These are phyloP conservation scores for Moesziomyces parantarcticus DNA, from an alignment of 1,284 basidiomycete species.

Conservation along the genomic window DNA sequence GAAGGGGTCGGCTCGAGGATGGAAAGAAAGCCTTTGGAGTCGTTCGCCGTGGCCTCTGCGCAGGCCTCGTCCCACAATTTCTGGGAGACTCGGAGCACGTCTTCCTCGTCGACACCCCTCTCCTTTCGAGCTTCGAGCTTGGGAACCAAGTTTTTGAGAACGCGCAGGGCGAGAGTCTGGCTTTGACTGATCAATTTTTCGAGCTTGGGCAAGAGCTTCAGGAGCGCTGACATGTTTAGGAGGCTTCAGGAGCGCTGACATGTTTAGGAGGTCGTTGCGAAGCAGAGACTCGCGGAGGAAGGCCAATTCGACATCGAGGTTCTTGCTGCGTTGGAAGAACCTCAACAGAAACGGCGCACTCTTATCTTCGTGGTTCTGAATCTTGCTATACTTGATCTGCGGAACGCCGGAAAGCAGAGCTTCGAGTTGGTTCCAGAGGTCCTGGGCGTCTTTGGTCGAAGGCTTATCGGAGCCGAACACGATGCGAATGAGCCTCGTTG, in stretches of 20 bases:
- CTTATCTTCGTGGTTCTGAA: slow-evolving; percentile 9
- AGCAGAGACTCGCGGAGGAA: slow-evolving; percentile 31
- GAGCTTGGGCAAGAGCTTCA: slow-evolving; percentile 1
- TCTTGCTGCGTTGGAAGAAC: slow-evolving; percentile 22
- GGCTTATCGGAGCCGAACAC: slow-evolving; percentile 1
- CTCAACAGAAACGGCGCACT: slow-evolving; percentile 1
- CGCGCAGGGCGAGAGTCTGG: slow-evolving; percentile 8
- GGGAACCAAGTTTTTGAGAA: slow-evolving; percentile 17
- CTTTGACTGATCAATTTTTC: slow-evolving; percentile 3
- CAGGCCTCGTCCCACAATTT: slow-evolving; percentile 15
- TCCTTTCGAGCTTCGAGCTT: slow-evolving; percentile 30
- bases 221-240: slow-evolving; percentile 14
- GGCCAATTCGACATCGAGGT: slow-evolving; percentile 20
- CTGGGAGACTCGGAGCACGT: neutral
- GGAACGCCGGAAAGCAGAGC: slow-evolving; percentile 4
- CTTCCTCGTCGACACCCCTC: slow-evolving; percentile 16
- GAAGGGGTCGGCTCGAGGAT: neutral
- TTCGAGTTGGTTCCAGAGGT: neutral
- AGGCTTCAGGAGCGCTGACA: slow-evolving; percentile 15
- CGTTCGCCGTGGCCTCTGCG: slow-evolving; percentile 6
- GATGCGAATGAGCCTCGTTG: slow-evolving; percentile 7
- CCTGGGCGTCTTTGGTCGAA: neutral
- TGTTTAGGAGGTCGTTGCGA: slow-evolving; percentile 28
- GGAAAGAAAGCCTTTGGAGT: slow-evolving; percentile 2
- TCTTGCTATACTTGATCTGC: neutral